These are phyloP conservation scores for Neophaeococcomyces mojaviensis DNA, from an alignment of 2,329 filamentous ascomycete genomes.

Conservation along the genomic window DNA sequence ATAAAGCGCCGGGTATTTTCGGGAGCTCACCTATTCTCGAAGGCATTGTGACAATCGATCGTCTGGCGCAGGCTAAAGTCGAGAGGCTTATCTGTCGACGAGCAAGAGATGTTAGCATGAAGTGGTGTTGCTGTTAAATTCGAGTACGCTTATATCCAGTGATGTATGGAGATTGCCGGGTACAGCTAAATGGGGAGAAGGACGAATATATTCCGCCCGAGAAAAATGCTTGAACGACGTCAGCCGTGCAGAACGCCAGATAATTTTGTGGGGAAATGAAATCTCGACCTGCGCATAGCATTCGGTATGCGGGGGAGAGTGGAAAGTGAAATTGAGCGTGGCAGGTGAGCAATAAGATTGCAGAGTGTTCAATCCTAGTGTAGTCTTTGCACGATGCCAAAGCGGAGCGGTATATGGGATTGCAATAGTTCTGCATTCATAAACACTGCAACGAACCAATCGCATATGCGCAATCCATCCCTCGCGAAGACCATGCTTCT, in stretches of 20 bases:
- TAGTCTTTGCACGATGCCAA: too few species aligned
- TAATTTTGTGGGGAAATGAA: background rate
- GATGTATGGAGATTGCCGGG: background rate
- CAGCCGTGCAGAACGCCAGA: background rate
- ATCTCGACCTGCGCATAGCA: too few species aligned
- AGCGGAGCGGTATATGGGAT: too few species aligned
- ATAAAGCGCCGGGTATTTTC: background rate
- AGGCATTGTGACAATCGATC: slow-evolving; percentile 6
- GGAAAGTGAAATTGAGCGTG: too few species aligned
- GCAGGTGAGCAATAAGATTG: too few species aligned
- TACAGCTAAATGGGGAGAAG: slow-evolving; percentile 1
- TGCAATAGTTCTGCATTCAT: too few species aligned
- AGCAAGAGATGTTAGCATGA: background rate
- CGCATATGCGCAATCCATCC: too few species aligned
- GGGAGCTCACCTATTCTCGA: slow-evolving; percentile 3
- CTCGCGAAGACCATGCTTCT: too few species aligned
- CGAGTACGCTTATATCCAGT: background rate
- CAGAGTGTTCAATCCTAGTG: too few species aligned
- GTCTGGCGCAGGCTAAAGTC: background rate
- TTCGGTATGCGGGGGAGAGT: too few species aligned
- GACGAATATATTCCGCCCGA: background rate
- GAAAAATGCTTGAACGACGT: background rate
- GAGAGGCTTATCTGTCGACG: background rate
- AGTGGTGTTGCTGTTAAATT: background rate
- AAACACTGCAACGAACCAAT: too few species aligned